These are phyloP conservation scores for Aureobasidium sp. DNA, from an alignment of 2,329 filamentous ascomycete species.

Conservation along the genomic window DNA sequence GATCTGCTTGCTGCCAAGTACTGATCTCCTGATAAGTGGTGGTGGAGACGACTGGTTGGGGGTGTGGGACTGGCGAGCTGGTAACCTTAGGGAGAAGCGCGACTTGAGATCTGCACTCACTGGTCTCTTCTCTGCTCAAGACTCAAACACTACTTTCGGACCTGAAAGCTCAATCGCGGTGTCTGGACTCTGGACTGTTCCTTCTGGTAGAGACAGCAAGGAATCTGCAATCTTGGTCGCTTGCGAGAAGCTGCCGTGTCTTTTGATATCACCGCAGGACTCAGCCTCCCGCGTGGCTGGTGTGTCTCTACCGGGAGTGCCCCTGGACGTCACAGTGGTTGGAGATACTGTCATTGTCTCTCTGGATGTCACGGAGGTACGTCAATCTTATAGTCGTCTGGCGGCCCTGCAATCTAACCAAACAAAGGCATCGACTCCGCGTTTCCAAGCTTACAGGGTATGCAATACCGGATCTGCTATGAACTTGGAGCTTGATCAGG, in stretches of 20 bases:
- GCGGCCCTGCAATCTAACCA: neutral
- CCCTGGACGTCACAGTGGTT: slow-evolving; percentile 52
- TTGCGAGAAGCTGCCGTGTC: slow-evolving; percentile 45
- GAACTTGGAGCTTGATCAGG: slow-evolving; percentile 10
- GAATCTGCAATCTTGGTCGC: slow-evolving; percentile 31
- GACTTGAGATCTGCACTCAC: slow-evolving; percentile 36
- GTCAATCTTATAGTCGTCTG: neutral
- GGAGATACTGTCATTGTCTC: slow-evolving; percentile 20
- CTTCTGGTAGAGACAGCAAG: neutral
- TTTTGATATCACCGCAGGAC: slow-evolving; percentile 52
- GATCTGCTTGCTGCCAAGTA: slow-evolving; percentile 56
- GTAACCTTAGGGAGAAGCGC: slow-evolving; percentile 47
- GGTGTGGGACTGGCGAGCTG: slow-evolving; percentile 72
- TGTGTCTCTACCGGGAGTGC: slow-evolving; percentile 32
- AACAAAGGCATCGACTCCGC: neutral
- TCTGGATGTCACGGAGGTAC: slow-evolving; percentile 6
- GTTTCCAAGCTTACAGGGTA: slow-evolving; percentile 7
- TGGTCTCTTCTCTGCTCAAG: slow-evolving; percentile 12
- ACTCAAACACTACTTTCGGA: slow-evolving; percentile 15
- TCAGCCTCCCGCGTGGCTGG: neutral
- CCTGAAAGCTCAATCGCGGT: slow-evolving; percentile 34
- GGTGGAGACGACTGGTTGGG: slow-evolving; percentile 75
- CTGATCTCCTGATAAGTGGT: slow-evolving; percentile 69
- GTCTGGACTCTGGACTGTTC: slow-evolving; percentile 43
- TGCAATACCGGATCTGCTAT: neutral